phyloP scores from a whole-genome alignment of 1,284 basidiomycete genomes.

The Melampsora americana region DNA sequence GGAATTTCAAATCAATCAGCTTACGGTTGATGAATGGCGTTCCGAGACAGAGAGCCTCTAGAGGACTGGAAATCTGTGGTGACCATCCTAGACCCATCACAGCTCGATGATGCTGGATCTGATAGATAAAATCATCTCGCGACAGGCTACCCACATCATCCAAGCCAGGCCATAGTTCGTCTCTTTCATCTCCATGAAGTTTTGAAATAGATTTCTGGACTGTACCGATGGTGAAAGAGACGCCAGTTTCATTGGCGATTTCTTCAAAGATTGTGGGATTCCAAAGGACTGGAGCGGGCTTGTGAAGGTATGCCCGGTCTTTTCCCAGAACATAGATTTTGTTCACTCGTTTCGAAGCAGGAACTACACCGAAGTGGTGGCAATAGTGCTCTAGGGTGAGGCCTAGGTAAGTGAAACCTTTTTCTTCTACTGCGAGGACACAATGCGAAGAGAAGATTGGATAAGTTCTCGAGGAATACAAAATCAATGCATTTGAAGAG shows the following conservation, averaged over 20 bases:
- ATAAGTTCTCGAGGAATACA: neutral
- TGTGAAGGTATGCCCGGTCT: neutral
- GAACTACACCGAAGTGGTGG: neutral
- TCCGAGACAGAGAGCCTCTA: conserved; percentile 11
- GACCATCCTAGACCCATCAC: conserved; percentile 4
- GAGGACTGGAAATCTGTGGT: neutral
- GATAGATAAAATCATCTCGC: conserved; percentile 5
- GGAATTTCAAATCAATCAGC: neutral
- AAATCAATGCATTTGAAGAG: too few species aligned
- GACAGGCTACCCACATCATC: neutral
- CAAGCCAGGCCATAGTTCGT: neutral
- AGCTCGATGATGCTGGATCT: neutral
- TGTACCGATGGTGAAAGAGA: conserved; percentile 9
- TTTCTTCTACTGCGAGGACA: neutral
- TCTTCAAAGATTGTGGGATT: neutral
- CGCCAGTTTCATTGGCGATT: neutral
- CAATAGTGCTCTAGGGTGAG: conserved; percentile 8
- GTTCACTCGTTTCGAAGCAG: neutral
- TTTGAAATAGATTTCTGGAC: neutral
- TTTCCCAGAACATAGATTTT: conserved; percentile 9
- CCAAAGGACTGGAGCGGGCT: neutral
- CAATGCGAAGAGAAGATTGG: neutral
- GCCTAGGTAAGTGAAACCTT: conserved; percentile 6
- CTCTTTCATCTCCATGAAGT: neutral
- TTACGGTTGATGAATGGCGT: conserved; percentile 13